These are phyloP conservation scores for Starmerella floris DNA, from an alignment of 805 yeast species.

Conservation along the genomic window DNA sequence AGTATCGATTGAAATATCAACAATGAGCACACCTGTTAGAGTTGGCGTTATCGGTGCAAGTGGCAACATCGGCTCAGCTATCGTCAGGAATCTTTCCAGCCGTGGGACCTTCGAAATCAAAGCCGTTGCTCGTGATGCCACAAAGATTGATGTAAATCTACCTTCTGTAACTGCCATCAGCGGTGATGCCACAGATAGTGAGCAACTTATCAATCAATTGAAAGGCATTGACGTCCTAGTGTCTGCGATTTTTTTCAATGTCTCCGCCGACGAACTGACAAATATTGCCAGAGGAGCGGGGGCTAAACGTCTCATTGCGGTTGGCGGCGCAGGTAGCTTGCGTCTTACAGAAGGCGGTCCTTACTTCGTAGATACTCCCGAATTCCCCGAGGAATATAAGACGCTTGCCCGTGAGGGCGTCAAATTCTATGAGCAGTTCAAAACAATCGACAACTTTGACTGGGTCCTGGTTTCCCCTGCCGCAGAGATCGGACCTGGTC, in stretches of 20 bases:
- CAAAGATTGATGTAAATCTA: constrained; percentile 1
- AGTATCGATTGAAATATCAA: no score
- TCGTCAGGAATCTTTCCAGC: constrained; percentile 8
- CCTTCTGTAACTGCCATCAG: constrained; percentile 6
- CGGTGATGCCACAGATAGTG: constrained; percentile 12
- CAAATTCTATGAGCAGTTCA: constrained; percentile 3
- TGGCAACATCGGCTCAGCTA: constrained; percentile 28
- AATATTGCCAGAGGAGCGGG: constrained; percentile 8
- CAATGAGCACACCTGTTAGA: not conserved
- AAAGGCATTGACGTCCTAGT: constrained; percentile 10
- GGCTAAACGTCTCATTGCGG: constrained; percentile 10
- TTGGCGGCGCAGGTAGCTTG: constrained; percentile 16
- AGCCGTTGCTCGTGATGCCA: constrained; percentile 13
- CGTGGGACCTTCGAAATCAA: constrained; percentile 9
- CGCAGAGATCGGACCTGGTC: constrained; percentile 7
- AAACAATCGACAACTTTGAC: constrained; percentile 6
- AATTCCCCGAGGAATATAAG: constrained; percentile 12
- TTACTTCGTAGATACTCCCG: constrained; percentile 9
- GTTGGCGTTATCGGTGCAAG: constrained; percentile 21
- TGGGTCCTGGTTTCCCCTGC: constrained; percentile 15
- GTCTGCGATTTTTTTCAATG: constrained; percentile 9
- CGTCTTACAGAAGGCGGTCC: constrained; percentile 10
- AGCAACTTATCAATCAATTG: constrained; percentile 1
- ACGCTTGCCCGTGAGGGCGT: constrained; percentile 4
- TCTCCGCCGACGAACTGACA: constrained; percentile 1